phyloP scores from a whole-genome alignment of 768 basidiomycete species.

The Leccinum aurantiacum region DNA sequence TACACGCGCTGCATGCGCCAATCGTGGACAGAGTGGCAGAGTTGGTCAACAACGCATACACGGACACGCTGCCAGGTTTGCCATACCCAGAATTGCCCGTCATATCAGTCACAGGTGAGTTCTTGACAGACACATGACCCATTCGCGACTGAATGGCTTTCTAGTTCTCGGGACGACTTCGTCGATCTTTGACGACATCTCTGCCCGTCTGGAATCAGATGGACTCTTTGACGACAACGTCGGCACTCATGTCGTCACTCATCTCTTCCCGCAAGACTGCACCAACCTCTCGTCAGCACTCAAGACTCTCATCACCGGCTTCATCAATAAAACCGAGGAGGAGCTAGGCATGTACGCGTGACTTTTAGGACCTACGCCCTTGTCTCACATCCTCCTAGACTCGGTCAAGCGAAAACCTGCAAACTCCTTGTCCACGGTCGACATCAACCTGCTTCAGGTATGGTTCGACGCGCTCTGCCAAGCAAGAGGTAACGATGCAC shows the following conservation, averaged over 20 bases:
- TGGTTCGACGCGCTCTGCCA: conserved; percentile 54
- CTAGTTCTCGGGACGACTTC: conserved; percentile 48
- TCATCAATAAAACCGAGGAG: conserved; percentile 42
- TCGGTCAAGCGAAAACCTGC: conserved; percentile 45
- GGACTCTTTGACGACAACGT: conserved; percentile 20
- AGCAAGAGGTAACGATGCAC: conserved; percentile 36
- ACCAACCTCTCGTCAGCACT: conserved; percentile 51
- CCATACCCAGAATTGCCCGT: conserved; percentile 62
- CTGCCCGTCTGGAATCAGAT: conserved; percentile 35
- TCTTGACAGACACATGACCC: not conserved
- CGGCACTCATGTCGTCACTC: conserved; percentile 37
- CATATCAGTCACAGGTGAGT: conserved; percentile 54
- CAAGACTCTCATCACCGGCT: conserved; percentile 53
- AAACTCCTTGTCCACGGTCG: conserved; percentile 56
- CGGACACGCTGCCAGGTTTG: conserved; percentile 49
- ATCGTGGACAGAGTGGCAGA: conserved; percentile 46
- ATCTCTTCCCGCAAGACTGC: conserved; percentile 61
- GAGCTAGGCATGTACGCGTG: conserved; percentile 30
- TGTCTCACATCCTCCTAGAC: conserved; percentile 24
- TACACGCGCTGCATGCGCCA: conserved; percentile 48
- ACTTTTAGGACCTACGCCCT: not conserved
- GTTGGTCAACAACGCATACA: conserved; percentile 46
- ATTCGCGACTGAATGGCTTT: conserved; percentile 4
- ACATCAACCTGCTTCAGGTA: conserved; percentile 56
- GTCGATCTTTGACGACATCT: conserved; percentile 47